A percentile compares a stretch with the other conserved stretches of the same genome.
phyloP scores from a whole-genome alignment of 2,329 filamentous ascomycete genomes.

The Aspergillus ibericus region DNA sequence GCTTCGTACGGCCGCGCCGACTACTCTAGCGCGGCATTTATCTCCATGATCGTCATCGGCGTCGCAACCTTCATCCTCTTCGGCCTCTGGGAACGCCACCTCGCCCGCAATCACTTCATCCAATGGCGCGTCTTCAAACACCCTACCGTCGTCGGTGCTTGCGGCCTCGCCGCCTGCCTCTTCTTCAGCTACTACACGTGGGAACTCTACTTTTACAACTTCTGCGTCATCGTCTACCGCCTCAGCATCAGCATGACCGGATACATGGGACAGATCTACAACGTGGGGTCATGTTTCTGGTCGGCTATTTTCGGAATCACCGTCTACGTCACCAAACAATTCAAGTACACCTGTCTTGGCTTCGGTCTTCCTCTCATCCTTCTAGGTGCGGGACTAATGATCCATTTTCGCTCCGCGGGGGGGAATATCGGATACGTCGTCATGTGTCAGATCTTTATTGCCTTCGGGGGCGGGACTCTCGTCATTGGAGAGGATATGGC shows the following conservation, averaged over 20 bases:
- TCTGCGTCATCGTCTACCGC: slow-evolving; percentile 55
- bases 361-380: slow-evolving; percentile 55
- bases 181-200: slow-evolving; percentile 56
- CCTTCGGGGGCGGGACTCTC: slow-evolving; percentile 55
- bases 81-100: slow-evolving; percentile 56
- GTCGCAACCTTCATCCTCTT: slow-evolving; percentile 51
- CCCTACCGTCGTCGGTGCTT: slow-evolving; percentile 54
- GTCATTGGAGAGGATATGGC: slow-evolving; percentile 60
- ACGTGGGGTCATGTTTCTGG: slow-evolving; percentile 56
- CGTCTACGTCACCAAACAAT: slow-evolving; percentile 52
- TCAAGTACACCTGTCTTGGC: slow-evolving; percentile 54
- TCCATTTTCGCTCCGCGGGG: slow-evolving; percentile 55
- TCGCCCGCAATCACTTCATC: slow-evolving; percentile 55
- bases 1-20: slow-evolving; percentile 36
- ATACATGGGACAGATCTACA: slow-evolving; percentile 54
- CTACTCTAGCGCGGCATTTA: slow-evolving; percentile 50
- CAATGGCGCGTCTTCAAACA: slow-evolving; percentile 52
- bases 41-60: slow-evolving; percentile 56
- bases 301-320: slow-evolving; percentile 50
- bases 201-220: slow-evolving; percentile 56
- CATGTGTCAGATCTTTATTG: slow-evolving; percentile 59
- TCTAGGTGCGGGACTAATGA: slow-evolving; percentile 56
- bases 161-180: slow-evolving; percentile 48
- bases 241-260: slow-evolving; percentile 45
- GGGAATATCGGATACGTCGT: slow-evolving; percentile 52